Percentiles rank a stretch among this genome's conserved stretches.
Conservation (phyloP, 108 stramenopile genomes). For the Cylindrotheca closterium region DNA sequence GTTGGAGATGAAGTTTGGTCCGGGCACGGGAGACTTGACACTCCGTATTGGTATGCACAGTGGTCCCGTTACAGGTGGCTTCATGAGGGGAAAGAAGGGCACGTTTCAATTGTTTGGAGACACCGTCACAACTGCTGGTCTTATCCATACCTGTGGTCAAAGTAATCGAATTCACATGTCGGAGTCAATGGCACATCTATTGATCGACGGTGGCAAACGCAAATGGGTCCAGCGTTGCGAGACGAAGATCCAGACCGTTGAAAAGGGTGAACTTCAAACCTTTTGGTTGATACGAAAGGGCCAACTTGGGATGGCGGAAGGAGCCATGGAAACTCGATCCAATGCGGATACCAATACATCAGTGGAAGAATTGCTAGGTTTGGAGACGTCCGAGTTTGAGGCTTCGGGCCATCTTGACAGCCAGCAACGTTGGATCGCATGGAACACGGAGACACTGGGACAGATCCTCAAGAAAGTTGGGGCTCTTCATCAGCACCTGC, state of each 20-base stretch:
- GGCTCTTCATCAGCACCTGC: neutral
- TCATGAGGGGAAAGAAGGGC: slow-evolving; percentile 7
- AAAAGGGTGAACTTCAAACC: slow-evolving; percentile 22
- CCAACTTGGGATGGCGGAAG: neutral
- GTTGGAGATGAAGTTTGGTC: slow-evolving; percentile 9
- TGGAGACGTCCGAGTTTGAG: too few relatives aligned
- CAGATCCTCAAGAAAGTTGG: neutral
- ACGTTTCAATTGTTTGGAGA: slow-evolving; percentile 21
- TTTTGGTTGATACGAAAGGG: slow-evolving; percentile 3
- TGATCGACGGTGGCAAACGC: slow-evolving; percentile 6
- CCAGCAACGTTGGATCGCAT: slow-evolving; percentile 10
- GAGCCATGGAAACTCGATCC: neutral
- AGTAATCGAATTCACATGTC: slow-evolving; percentile 12
- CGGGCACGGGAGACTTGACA: slow-evolving; percentile 9
- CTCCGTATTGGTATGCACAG: slow-evolving; percentile 22
- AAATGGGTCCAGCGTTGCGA: slow-evolving; percentile 11
- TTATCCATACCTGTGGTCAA: slow-evolving; percentile 2
- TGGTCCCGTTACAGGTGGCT: slow-evolving; percentile 23
- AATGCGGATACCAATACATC: neutral
- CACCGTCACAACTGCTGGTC: slow-evolving; percentile 18
- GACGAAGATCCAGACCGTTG: neutral
- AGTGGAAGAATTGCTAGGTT: neutral
- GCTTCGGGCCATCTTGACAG: neutral
- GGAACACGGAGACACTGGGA: slow-evolving; percentile 9
- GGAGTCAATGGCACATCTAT: slow-evolving; percentile 8